A percentile compares a stretch with the other conserved stretches of the same genome.
phyloP scores from a whole-genome alignment of 2,329 filamentous ascomycete species.

The Aspergillus sp. region DNA sequence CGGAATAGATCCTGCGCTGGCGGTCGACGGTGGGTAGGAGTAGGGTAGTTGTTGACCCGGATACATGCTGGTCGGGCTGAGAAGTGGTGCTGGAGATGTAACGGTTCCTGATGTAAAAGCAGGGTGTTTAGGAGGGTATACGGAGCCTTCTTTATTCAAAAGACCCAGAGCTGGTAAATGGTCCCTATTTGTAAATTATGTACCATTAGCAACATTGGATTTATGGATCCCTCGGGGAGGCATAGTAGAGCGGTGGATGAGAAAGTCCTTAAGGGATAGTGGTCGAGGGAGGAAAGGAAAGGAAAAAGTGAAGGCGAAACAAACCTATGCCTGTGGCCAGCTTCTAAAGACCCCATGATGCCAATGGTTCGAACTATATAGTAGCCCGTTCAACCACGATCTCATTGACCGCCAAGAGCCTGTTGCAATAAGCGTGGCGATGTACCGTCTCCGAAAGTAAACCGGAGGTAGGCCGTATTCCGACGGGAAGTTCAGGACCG shows the following conservation, averaged over 20 bases:
- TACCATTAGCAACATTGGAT: constrained; percentile 1
- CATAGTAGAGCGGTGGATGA: too few species aligned
- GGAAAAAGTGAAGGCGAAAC: constrained; percentile 15
- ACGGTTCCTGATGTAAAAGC: constrained; percentile 31
- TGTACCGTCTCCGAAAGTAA: not conserved
- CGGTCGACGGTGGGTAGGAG: constrained; percentile 39
- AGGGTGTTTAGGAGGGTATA: constrained; percentile 34
- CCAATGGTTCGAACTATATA: constrained; percentile 12
- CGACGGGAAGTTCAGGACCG: not conserved
- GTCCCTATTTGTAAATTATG: constrained; percentile 30
- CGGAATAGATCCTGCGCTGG: constrained; percentile 29
- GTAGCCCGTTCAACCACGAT: not conserved
- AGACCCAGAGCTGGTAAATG: constrained; percentile 46
- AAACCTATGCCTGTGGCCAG: constrained; percentile 38
- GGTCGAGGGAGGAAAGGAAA: not conserved
- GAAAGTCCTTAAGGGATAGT: too few species aligned
- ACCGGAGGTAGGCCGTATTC: not conserved
- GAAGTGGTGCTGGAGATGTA: constrained; percentile 40
- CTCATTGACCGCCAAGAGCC: constrained; percentile 16
- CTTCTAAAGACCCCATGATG: constrained; percentile 42
- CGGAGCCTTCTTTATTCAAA: constrained; percentile 40
- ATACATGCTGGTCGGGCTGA: constrained; percentile 46
- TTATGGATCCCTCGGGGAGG: too few species aligned
- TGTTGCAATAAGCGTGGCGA: not conserved
- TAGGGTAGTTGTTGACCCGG: constrained; percentile 41